Percentiles rank a stretch among this genome's conserved stretches.
Evolutionary conservation across 2,329 filamentous ascomycete species (phyloP).

Genomic region (Monosporascus sp.): DNA sequence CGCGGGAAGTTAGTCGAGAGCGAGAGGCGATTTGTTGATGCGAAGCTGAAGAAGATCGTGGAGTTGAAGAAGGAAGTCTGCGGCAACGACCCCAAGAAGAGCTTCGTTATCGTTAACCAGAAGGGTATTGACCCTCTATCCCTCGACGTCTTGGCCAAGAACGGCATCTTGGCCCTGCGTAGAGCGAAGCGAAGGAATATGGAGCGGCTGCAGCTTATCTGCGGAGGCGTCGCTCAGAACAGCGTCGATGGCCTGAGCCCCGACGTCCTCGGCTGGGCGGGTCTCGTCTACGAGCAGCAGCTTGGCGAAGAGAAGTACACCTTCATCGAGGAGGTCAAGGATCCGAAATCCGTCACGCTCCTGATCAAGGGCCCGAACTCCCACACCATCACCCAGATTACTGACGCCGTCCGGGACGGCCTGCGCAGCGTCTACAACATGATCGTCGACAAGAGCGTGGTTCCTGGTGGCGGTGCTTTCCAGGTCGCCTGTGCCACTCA

Average conservation of each 20-base stretch:
- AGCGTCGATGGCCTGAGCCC: slow-evolving; percentile 89
- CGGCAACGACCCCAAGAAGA: slow-evolving; percentile 86
- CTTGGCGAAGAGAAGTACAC: slow-evolving; percentile 99
- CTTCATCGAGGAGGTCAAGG: slow-evolving; percentile 97
- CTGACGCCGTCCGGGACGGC: slow-evolving; percentile 91
- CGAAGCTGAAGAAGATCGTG: slow-evolving; percentile 95
- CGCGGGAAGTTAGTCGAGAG: slow-evolving; percentile 97
- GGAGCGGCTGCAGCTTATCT: slow-evolving; percentile 94
- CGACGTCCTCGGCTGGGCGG: slow-evolving; percentile 90
- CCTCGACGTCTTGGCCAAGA: slow-evolving; percentile 94
- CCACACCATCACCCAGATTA: slow-evolving; percentile 95
- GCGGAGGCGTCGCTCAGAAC: slow-evolving; percentile 88
- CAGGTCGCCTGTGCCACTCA: slow-evolving; percentile 89
- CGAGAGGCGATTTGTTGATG: slow-evolving; percentile 90
- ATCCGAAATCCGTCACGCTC: slow-evolving; percentile 94
- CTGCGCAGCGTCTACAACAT: slow-evolving; percentile 98
- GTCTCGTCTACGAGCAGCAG: slow-evolving; percentile 93
- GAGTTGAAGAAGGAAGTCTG: slow-evolving; percentile 98
- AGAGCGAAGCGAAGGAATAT: slow-evolving; percentile 98
- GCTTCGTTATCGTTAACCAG: slow-evolving; percentile 97
- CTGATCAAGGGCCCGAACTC: slow-evolving; percentile 97
- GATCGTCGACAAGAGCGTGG: slow-evolving; percentile 95
- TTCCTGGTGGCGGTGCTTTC: slow-evolving; percentile 92
- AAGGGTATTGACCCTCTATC: slow-evolving; percentile 98
- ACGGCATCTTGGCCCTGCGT: slow-evolving; percentile 90